Evolutionary conservation across 768 basidiomycete species (phyloP).

Genomic region (Candolleomyces efflorescens): DNA sequence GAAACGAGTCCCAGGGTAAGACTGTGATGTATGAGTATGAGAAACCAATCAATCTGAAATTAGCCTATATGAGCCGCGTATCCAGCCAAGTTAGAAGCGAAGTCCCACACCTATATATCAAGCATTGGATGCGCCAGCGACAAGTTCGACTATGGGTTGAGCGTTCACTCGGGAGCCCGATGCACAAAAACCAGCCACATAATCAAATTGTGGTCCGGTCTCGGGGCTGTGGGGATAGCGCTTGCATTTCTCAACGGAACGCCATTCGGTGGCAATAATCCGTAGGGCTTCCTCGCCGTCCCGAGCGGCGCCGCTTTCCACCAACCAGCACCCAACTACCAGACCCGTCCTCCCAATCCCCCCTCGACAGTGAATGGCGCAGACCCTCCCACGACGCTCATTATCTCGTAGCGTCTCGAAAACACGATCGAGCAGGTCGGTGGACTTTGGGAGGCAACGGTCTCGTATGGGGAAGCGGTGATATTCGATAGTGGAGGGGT

Average conservation of each 20-base stretch:
- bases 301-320: constrained; percentile 57
- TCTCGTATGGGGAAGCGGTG: constrained; percentile 78
- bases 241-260: constrained; percentile 71
- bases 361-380: constrained; percentile 77
- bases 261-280: constrained; percentile 68
- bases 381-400: constrained; percentile 50
- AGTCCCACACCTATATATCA: neutral
- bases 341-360: constrained; percentile 72
- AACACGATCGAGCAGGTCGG: constrained; percentile 54
- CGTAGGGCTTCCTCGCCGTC: constrained; percentile 62
- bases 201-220: constrained; percentile 76
- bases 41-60: neutral
- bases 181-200: constrained; percentile 52
- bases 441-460: constrained; percentile 58
- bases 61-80: neutral
- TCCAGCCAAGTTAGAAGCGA: neutral
- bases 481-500: constrained; percentile 57
- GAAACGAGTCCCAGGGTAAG: no score
- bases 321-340: constrained; percentile 70
- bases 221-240: constrained; percentile 76
- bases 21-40: neutral
- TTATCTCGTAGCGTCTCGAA: constrained; percentile 59
- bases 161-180: neutral
- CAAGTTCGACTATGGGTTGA: constrained; percentile 12
- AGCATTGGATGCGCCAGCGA: neutral